phyloP scores from a whole-genome alignment of 1,139 yeast species.

The Hemisphaericaspora lyxosophila region DNA sequence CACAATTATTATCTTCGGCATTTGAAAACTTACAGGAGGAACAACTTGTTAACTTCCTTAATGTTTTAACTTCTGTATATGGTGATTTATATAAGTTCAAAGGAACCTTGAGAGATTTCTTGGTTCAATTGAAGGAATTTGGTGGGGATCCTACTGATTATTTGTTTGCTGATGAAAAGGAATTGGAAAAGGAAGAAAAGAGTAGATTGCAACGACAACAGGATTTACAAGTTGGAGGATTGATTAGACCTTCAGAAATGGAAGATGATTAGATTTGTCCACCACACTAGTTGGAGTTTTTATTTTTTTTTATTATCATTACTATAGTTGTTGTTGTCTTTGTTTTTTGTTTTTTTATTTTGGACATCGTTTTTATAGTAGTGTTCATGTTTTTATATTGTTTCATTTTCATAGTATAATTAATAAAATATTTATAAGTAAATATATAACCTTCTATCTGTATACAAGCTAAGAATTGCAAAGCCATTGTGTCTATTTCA shows the following conservation, averaged over 20 bases:
- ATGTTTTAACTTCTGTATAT: conserved; percentile 72
- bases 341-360: not conserved
- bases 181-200: conserved; percentile 69
- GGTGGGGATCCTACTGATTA: conserved; percentile 96
- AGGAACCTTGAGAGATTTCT: conserved; percentile 88
- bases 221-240: conserved; percentile 88
- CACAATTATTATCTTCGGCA: conserved; percentile 77
- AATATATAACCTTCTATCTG: not conserved
- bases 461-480: too few relatives aligned
- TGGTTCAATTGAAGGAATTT: conserved; percentile 91
- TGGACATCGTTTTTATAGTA: not conserved
- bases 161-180: conserved; percentile 91
- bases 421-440: not conserved
- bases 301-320: too few relatives aligned
- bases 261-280: conserved; percentile 43
- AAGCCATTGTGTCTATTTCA: too few relatives aligned
- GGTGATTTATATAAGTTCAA: conserved; percentile 75
- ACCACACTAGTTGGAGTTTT: too few relatives aligned
- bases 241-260: conserved; percentile 94
- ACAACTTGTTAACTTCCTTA: conserved; percentile 79
- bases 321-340: not conserved
- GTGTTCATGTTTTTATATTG: not conserved
- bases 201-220: conserved; percentile 70
- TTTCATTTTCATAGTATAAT: not conserved
- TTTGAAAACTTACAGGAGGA: conserved; percentile 87